Percentiles rank a stretch among this genome's conserved stretches.
phyloP scores from a whole-genome alignment of 768 basidiomycete species.

The Hygrocybe punicea region DNA sequence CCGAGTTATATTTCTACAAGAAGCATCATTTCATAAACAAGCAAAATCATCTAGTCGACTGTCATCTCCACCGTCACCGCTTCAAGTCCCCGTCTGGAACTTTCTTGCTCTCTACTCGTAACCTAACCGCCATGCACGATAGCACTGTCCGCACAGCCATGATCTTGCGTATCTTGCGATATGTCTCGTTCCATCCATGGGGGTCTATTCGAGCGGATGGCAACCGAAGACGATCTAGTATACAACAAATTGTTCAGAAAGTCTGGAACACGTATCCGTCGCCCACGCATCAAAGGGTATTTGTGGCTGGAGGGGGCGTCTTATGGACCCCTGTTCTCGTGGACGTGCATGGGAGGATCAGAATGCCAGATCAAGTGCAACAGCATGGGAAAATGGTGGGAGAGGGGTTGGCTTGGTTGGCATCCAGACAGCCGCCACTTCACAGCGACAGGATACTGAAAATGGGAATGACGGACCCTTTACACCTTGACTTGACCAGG shows the following conservation, averaged over 20 bases:
- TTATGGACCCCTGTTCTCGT: slow-evolving; percentile 57
- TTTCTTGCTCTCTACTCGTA: slow-evolving; percentile 42
- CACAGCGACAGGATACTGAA: slow-evolving; percentile 29
- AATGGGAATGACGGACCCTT: slow-evolving; percentile 20
- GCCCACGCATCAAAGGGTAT: slow-evolving; percentile 26
- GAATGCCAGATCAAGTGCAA: slow-evolving; percentile 14
- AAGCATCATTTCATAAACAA: slow-evolving; percentile 5
- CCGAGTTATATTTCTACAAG: slow-evolving; percentile 1
- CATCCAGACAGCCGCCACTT: slow-evolving; percentile 53
- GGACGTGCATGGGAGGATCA: slow-evolving; percentile 18
- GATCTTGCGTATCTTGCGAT: slow-evolving; percentile 59
- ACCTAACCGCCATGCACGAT: slow-evolving; percentile 34
- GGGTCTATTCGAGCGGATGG: slow-evolving; percentile 64
- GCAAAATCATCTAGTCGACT: slow-evolving; percentile 37
- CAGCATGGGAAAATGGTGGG: slow-evolving; percentile 2
- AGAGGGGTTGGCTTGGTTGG: slow-evolving; percentile 55
- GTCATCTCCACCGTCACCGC: slow-evolving; percentile 33
- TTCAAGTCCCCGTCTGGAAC: slow-evolving; percentile 50
- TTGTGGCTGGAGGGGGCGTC: slow-evolving; percentile 60
- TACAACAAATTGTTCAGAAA: slow-evolving; percentile 46
- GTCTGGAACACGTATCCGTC: slow-evolving; percentile 45
- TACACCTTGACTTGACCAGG: slow-evolving; percentile 45
- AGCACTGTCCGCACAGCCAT: slow-evolving; percentile 40
- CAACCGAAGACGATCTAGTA: slow-evolving; percentile 45
- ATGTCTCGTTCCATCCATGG: slow-evolving; percentile 73